A percentile compares a stretch with the other conserved stretches of the same genome.
Evolutionary conservation across 176 grass and related monocot species (phyloP).

Genomic region (Zoysia pacifica): DNA sequence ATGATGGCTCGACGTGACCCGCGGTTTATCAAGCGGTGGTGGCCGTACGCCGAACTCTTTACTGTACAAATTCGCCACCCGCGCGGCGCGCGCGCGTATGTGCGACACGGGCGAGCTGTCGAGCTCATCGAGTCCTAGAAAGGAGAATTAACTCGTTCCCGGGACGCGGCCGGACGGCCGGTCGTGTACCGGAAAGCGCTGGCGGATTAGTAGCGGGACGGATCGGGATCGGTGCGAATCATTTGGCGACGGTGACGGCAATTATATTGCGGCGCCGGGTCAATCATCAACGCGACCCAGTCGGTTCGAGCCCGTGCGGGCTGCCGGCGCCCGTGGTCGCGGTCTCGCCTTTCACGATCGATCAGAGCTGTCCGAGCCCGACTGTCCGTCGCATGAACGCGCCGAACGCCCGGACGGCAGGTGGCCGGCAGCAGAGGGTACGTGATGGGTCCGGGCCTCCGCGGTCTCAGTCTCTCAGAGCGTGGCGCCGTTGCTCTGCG

Average conservation of each 20-base stretch:
- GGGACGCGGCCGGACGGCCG: background rate
- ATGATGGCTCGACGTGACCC: slow-evolving; percentile 25
- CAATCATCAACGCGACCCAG: background rate
- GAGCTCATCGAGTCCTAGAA: background rate
- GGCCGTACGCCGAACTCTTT: slow-evolving; percentile 37
- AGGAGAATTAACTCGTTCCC: background rate
- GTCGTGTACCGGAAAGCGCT: slow-evolving; percentile 4
- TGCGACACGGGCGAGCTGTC: too few species aligned
- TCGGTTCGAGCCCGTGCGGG: background rate
- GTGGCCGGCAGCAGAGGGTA: too few species aligned
- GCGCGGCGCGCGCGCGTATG: too few species aligned
- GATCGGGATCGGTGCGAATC: slow-evolving; percentile 11
- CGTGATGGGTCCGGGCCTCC: too few species aligned
- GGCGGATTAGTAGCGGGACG: background rate
- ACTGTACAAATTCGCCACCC: background rate
- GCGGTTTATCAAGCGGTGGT: background rate
- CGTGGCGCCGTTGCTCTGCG: background rate
- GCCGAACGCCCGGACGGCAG: background rate
- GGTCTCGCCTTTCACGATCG: background rate
- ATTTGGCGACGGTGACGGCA: slow-evolving; percentile 31
- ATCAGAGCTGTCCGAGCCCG: too few species aligned
- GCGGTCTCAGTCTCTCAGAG: too few species aligned
- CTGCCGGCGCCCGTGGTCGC: background rate
- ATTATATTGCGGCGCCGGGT: background rate
- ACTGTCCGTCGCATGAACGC: too few species aligned